Percentiles rank a stretch among this genome's conserved stretches.
These are phyloP conservation scores for Rasamsonia emersonii DNA, from an alignment of 2,329 filamentous ascomycete genomes.

Conservation along the genomic window DNA sequence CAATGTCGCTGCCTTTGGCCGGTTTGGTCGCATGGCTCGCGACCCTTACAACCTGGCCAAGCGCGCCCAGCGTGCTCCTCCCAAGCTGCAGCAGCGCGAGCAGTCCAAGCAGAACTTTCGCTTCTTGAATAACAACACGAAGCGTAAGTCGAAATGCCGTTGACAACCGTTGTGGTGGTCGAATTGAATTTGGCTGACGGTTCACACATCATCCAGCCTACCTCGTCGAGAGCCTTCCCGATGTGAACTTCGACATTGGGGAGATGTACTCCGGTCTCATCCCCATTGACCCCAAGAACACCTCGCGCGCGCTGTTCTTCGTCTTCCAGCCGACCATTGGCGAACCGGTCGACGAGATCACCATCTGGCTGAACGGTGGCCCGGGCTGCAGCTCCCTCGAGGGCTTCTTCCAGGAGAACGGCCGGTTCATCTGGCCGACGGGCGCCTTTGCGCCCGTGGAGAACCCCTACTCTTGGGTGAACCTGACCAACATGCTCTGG, in stretches of 20 bases:
- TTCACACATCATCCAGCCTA: slow-evolving; percentile 47
- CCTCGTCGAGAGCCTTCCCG: slow-evolving; percentile 59
- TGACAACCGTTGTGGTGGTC: background rate
- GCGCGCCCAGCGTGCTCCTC: background rate
- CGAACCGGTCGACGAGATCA: slow-evolving; percentile 35
- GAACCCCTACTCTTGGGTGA: slow-evolving; percentile 67
- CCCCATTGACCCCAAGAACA: slow-evolving; percentile 44
- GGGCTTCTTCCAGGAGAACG: slow-evolving; percentile 68
- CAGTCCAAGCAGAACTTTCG: slow-evolving; percentile 1
- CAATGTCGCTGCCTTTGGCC: slow-evolving; percentile 1
- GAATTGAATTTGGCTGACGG: background rate
- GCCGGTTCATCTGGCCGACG: slow-evolving; percentile 61
- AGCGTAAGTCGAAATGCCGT: slow-evolving; percentile 4
- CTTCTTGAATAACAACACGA: slow-evolving; percentile 6
- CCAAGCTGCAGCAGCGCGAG: background rate
- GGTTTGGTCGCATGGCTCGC: background rate
- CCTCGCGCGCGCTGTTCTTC: slow-evolving; percentile 39
- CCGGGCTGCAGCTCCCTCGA: slow-evolving; percentile 52
- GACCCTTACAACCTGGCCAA: background rate
- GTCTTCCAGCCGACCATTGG: slow-evolving; percentile 41
- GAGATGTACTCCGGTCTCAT: slow-evolving; percentile 43
- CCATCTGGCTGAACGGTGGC: slow-evolving; percentile 45
- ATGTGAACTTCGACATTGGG: slow-evolving; percentile 60
- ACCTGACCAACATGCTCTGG: slow-evolving; percentile 69
- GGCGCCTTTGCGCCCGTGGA: slow-evolving; percentile 58